These are phyloP conservation scores for Casuarina equisetifolia DNA, from an alignment of 306 rosid species.

Conservation along the genomic window DNA sequence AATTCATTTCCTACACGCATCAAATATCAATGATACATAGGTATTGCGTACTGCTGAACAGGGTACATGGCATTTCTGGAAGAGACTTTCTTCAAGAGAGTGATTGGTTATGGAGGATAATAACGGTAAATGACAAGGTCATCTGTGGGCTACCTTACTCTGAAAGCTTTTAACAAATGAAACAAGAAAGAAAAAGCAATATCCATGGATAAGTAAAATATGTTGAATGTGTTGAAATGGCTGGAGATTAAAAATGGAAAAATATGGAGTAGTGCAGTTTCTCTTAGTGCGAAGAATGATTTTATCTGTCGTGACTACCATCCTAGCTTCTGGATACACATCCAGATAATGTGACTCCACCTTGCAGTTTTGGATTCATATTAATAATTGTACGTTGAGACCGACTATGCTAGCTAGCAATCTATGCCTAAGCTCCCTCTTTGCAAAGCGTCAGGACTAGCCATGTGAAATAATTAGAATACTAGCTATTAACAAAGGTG, in stretches of 20 bases:
- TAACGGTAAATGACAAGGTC: background rate
- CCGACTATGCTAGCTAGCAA: background rate
- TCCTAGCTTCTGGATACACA: background rate
- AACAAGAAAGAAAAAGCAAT: background rate
- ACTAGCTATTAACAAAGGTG: background rate
- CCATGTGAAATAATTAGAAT: background rate
- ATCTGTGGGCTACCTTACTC: background rate
- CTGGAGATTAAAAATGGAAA: background rate
- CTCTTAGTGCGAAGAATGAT: background rate
- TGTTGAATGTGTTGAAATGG: background rate
- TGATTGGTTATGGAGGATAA: background rate
- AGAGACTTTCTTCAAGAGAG: background rate
- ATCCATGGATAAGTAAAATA: background rate
- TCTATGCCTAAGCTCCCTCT: background rate
- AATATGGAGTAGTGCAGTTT: background rate
- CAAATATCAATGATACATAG: background rate
- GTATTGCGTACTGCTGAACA: too few species aligned
- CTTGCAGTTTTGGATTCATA: background rate
- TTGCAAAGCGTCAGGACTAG: too few species aligned
- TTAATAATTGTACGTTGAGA: background rate
- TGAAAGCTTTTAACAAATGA: background rate
- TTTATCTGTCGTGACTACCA: background rate
- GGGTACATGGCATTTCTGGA: background rate
- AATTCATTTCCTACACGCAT: background rate
- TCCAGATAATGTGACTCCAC: constrained; percentile 10